Percentiles rank a stretch among this genome's conserved stretches.
Conservation (phyloP, 495 filamentous ascomycete genomes). For the Aspergillus indologenus region DNA sequence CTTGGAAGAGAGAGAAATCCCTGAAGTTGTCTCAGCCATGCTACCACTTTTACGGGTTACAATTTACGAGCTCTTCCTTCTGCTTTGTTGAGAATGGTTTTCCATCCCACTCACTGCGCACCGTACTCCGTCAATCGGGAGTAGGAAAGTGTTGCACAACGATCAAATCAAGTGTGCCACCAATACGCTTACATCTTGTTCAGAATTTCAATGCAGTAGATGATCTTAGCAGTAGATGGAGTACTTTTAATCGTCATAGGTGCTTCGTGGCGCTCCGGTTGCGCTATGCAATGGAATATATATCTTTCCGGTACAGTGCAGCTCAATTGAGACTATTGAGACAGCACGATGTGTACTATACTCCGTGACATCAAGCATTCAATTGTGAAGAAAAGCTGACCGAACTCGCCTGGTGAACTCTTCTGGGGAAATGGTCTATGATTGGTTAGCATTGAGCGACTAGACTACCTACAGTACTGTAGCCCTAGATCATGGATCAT, state of each 20-base stretch:
- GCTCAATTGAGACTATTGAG: not conserved
- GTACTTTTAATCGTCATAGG: too few relatives aligned
- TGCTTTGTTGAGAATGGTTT: not conserved
- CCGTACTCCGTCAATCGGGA: too few relatives aligned
- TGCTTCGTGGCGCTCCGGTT: too few relatives aligned
- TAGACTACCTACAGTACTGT: not conserved
- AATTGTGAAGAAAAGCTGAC: not conserved
- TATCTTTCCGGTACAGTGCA: not conserved
- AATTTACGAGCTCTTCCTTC: not conserved
- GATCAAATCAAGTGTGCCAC: too few relatives aligned
- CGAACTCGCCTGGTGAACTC: not conserved
- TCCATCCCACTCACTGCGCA: not conserved
- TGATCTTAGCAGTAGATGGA: too few relatives aligned
- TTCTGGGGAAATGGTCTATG: not conserved
- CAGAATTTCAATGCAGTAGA: too few relatives aligned
- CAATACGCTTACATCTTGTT: too few relatives aligned
- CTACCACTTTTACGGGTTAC: not conserved
- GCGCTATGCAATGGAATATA: not conserved
- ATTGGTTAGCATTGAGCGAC: not conserved
- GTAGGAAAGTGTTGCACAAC: too few relatives aligned
- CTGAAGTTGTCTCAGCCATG: constrained; percentile 18
- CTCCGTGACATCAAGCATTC: too few relatives aligned
- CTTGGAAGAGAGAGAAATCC: not conserved
- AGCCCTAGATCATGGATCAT: not conserved
- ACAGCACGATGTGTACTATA: not conserved